phyloP scores from a whole-genome alignment of 352 stramenopile genomes.

The Phytopythium chamaehyphon region DNA sequence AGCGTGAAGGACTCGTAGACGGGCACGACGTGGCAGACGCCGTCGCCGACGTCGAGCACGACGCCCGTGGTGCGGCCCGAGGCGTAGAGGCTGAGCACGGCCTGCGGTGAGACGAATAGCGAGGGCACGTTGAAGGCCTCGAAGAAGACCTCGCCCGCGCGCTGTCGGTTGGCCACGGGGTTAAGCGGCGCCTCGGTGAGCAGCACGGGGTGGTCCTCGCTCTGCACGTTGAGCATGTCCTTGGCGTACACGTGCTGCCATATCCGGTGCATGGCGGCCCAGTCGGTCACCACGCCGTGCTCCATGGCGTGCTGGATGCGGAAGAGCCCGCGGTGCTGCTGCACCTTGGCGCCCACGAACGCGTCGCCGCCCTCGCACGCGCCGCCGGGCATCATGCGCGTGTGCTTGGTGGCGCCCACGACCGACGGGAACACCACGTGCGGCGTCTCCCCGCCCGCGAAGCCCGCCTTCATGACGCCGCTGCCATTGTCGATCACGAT shows the following conservation, averaged over 20 bases:
- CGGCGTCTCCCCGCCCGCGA: constrained; percentile 72
- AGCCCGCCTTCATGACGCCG: constrained; percentile 78
- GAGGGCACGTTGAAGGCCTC: constrained; percentile 85
- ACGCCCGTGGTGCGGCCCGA: constrained; percentile 85
- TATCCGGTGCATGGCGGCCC: constrained; percentile 85
- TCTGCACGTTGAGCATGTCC: constrained; percentile 85
- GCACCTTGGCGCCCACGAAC: constrained; percentile 75
- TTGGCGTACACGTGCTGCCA: constrained; percentile 89
- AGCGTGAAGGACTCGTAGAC: constrained; percentile 84
- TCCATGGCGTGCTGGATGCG: constrained; percentile 85
- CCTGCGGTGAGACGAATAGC: constrained; percentile 83
- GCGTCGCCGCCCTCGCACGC: constrained; percentile 71
- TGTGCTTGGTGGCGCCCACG: constrained; percentile 72
- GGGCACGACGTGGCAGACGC: constrained; percentile 83
- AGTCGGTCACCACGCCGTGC: constrained; percentile 83
- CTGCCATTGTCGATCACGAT: constrained; percentile 88
- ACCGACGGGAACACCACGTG: constrained; percentile 78
- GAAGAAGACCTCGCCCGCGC: constrained; percentile 82
- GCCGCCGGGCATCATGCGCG: constrained; percentile 80
- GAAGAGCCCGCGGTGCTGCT: constrained; percentile 80
- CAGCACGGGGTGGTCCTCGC: constrained; percentile 81
- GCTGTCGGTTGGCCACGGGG: constrained; percentile 69
- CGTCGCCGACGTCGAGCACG: constrained; percentile 87
- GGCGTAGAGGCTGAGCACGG: constrained; percentile 86
- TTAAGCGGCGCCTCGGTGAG: constrained; percentile 81